A percentile compares a stretch with the other conserved stretches of the same genome.
Conservation (phyloP, 306 rosid genomes). For the Ochetophila trinervis region DNA sequence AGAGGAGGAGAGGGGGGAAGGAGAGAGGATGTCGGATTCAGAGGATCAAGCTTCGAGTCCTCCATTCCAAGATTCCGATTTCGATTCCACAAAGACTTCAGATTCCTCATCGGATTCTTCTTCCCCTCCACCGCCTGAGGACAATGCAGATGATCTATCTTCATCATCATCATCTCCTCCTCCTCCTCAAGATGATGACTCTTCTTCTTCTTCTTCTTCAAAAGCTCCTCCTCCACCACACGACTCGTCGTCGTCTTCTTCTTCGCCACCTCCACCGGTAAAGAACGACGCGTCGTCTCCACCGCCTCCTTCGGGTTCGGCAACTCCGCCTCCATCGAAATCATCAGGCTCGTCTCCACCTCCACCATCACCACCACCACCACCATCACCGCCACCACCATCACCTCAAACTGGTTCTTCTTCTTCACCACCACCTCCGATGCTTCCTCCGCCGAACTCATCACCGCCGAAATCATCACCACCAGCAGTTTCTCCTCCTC, state of each 20-base stretch:
- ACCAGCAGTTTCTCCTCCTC: slow-evolving; percentile 2
- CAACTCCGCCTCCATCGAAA: slow-evolving; percentile 10
- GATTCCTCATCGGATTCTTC: no score
- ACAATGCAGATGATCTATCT: no score
- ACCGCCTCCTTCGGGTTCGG: not conserved
- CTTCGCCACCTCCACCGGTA: slow-evolving; percentile 4
- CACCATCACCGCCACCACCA: not conserved
- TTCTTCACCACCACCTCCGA: slow-evolving; percentile 34
- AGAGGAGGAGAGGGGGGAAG: not conserved
- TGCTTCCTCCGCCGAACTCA: slow-evolving; percentile 3
- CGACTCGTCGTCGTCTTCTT: not conserved
- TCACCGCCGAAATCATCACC: slow-evolving; percentile 6
- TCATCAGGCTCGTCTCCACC: slow-evolving; percentile 9
- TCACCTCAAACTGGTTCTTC: not conserved
- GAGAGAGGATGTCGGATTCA: slow-evolving; percentile 10
- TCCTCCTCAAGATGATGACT: not conserved
- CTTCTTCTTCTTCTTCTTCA: not conserved
- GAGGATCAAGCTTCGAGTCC: not conserved
- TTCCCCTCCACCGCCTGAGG: not conserved
- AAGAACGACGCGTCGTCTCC: no score
- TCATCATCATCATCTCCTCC: not conserved
- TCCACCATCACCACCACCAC: slow-evolving; percentile 8
- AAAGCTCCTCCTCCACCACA: slow-evolving; percentile 9
- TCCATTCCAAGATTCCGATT: not conserved
- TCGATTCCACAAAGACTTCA: not conserved